These are phyloP conservation scores for Mycena chlorophos DNA, from an alignment of 768 basidiomycete genomes.

Conservation along the genomic window DNA sequence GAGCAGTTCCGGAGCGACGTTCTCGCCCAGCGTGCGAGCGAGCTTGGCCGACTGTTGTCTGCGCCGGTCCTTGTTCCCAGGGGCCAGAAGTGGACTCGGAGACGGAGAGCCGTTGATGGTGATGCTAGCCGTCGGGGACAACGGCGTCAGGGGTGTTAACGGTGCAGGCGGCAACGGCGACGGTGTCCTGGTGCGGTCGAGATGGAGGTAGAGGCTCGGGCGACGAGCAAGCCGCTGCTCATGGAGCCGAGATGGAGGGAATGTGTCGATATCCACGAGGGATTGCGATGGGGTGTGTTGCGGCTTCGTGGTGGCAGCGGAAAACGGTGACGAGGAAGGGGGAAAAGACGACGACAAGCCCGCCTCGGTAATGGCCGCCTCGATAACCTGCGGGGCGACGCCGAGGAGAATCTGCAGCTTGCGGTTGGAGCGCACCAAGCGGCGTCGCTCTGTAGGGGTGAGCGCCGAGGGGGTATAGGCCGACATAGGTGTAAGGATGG, in stretches of 20 bases:
- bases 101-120: not conserved
- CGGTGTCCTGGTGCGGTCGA: not conserved
- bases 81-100: not conserved
- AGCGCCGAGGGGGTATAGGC: constrained; percentile 38
- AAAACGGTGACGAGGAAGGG: no score
- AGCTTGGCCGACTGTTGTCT: constrained; percentile 15
- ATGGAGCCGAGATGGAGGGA: not conserved
- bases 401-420: constrained; percentile 43
- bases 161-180: no score
- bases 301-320: not conserved
- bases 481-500: no score
- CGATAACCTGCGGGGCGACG: constrained; percentile 13
- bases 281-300: not conserved
- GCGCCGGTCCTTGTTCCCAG: constrained; percentile 4
- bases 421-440: constrained; percentile 39
- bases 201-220: constrained; percentile 3
- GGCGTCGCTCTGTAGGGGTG: constrained; percentile 33
- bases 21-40: constrained; percentile 14
- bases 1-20: constrained; percentile 15
- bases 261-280: not conserved
- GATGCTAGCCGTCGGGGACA: constrained; percentile 15
- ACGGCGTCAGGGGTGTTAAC: constrained; percentile 3
- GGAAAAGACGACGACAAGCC: not conserved
- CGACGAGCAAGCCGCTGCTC: no score
- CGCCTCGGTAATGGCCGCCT: not conserved